phyloP scores from a whole-genome alignment of 306 rosid genomes.

The Cicer judaicum region DNA sequence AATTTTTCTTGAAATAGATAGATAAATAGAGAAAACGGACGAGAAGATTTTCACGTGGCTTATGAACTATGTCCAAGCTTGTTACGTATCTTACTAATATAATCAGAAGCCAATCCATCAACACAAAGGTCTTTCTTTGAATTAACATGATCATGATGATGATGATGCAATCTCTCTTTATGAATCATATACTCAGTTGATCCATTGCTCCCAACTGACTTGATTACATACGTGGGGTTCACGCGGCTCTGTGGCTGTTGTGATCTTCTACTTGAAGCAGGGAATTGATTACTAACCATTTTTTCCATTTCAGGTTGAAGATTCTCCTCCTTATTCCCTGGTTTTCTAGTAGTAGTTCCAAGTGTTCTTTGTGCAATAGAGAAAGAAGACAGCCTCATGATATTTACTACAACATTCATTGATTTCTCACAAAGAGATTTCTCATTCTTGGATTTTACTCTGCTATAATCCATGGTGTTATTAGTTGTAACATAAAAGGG shows the following conservation, averaged over 20 bases:
- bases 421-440: constrained; percentile 70
- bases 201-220: constrained; percentile 44
- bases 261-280: constrained; percentile 43
- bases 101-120: constrained; percentile 66
- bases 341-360: constrained; percentile 36
- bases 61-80: constrained; percentile 49
- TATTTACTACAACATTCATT: constrained; percentile 64
- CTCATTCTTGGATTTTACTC: constrained; percentile 47
- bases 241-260: constrained; percentile 52
- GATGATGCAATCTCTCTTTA: constrained; percentile 42
- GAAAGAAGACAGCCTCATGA: constrained; percentile 66
- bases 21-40: not conserved
- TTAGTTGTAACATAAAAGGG: constrained; percentile 20
- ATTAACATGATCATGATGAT: not conserved
- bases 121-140: constrained; percentile 51
- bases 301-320: constrained; percentile 31
- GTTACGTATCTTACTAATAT: constrained; percentile 60
- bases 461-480: constrained; percentile 48
- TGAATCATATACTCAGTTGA: constrained; percentile 44
- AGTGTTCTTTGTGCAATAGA: constrained; percentile 51
- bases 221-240: constrained; percentile 53
- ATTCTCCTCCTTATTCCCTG: constrained; percentile 1
- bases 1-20: not conserved
- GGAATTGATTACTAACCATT: not conserved
- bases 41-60: not conserved